These are phyloP conservation scores for Trichoderma afroharzianum DNA, from an alignment of 2,329 filamentous ascomycete genomes.

Conservation along the genomic window DNA sequence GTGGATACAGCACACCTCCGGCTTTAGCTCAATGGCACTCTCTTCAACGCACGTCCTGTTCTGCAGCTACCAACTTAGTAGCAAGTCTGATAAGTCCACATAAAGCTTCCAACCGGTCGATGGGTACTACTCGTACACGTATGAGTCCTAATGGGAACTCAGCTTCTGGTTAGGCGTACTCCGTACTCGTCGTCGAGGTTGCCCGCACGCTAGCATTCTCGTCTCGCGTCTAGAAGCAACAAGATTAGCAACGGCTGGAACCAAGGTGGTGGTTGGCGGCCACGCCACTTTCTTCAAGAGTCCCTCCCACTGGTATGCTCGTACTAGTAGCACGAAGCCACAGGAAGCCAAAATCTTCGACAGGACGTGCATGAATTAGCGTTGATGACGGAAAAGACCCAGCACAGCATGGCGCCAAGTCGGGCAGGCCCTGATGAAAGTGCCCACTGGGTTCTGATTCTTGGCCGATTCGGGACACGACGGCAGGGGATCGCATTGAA, in stretches of 20 bases:
- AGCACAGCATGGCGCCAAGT: not conserved
- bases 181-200: not conserved
- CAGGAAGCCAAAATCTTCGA: conserved; percentile 1
- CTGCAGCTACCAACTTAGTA: not conserved
- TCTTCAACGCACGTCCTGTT: not conserved
- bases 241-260: no score
- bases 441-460: not conserved
- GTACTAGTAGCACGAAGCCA: not conserved
- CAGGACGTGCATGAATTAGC: not conserved
- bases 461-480: conserved; percentile 5
- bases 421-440: not conserved
- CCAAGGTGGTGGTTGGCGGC: not conserved
- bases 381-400: conserved; percentile 3
- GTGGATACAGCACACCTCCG: not conserved
- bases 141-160: not conserved
- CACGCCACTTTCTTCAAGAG: not conserved
- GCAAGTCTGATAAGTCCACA: not conserved
- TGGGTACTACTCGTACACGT: no score
- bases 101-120: not conserved
- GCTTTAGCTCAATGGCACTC: not conserved
- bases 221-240: not conserved
- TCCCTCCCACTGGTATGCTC: not conserved
- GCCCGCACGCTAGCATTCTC: not conserved
- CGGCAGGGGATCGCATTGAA: conserved; percentile 11
- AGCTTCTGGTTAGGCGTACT: not conserved